Conservation (phyloP, 495 filamentous ascomycete genomes). For the Penicillium canescens region DNA sequence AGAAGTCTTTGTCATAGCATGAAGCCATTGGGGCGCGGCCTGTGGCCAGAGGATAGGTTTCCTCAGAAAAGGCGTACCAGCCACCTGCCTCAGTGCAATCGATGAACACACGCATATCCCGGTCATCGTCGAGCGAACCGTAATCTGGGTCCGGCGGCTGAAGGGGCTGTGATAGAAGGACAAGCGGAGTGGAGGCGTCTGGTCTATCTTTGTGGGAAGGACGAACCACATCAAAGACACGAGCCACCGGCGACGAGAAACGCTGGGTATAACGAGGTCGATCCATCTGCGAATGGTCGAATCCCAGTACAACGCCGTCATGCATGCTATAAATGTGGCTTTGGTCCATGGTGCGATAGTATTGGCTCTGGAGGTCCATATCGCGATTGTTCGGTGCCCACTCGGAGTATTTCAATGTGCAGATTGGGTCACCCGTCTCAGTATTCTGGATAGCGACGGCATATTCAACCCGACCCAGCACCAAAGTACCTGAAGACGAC, state of each 20-base stretch:
- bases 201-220: conserved; percentile 57
- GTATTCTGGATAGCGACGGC: conserved; percentile 78
- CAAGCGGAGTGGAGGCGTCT: conserved; percentile 59
- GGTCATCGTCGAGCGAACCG: conserved; percentile 50
- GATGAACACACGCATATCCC: conserved; percentile 73
- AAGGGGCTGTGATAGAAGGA: conserved; percentile 83
- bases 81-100: conserved; percentile 81
- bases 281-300: conserved; percentile 62
- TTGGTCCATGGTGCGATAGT: conserved; percentile 75
- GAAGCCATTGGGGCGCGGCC: conserved; percentile 65
- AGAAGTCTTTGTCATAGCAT: conserved; percentile 62
- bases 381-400: conserved; percentile 95
- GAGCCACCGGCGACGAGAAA: conserved; percentile 79
- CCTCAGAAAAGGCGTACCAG: conserved; percentile 94
- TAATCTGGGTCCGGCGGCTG: conserved; percentile 63
- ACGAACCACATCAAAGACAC: conserved; percentile 88
- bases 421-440: conserved; percentile 74
- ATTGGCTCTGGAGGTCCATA: conserved; percentile 81
- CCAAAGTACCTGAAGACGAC: conserved; percentile 67
- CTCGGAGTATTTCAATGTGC: conserved; percentile 89
- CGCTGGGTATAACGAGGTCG: conserved; percentile 63
- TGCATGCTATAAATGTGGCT: conserved; percentile 86
- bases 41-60: conserved; percentile 78
- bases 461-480: conserved; percentile 83
- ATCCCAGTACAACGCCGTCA: conserved; percentile 83